Conservation (phyloP, 768 basidiomycete species). For the Coprinopsis cinerea region DNA sequence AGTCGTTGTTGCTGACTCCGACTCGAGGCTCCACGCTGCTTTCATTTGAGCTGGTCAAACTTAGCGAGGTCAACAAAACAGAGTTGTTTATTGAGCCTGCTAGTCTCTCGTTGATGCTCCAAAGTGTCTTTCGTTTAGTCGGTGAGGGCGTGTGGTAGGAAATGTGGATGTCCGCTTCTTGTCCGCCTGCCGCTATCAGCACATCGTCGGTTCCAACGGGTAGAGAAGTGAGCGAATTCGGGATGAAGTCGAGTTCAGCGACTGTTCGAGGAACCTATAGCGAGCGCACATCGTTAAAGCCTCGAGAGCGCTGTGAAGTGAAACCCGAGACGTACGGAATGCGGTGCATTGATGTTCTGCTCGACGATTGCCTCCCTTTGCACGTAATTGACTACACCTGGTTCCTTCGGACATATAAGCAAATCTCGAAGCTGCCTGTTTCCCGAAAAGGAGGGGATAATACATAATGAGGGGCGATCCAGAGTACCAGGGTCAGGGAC, state of each 20-base stretch:
- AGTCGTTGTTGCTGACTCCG: slow-evolving; percentile 83
- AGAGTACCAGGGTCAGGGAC: too few species aligned
- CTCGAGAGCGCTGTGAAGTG: background rate
- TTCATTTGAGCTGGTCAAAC: slow-evolving; percentile 51
- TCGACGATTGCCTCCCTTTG: slow-evolving; percentile 46
- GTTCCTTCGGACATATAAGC: slow-evolving; percentile 63
- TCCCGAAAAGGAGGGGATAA: background rate
- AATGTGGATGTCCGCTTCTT: slow-evolving; percentile 65
- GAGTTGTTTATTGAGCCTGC: slow-evolving; percentile 80
- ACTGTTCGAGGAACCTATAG: slow-evolving; percentile 40
- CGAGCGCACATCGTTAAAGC: slow-evolving; percentile 1
- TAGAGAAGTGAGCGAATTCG: slow-evolving; percentile 60
- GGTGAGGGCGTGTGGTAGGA: slow-evolving; percentile 38
- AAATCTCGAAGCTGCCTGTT: slow-evolving; percentile 71
- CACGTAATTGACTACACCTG: slow-evolving; percentile 59
- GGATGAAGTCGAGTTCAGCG: slow-evolving; percentile 49
- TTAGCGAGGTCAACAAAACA: slow-evolving; percentile 59
- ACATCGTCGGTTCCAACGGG: slow-evolving; percentile 42
- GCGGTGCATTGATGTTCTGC: slow-evolving; percentile 39
- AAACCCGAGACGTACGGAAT: slow-evolving; percentile 12
- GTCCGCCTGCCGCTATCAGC: slow-evolving; percentile 73
- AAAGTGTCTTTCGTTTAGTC: slow-evolving; percentile 23
- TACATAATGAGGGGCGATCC: background rate
- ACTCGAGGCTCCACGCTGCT: slow-evolving; percentile 71
- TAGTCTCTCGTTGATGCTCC: slow-evolving; percentile 53